phyloP scores from a whole-genome alignment of 1,284 basidiomycete genomes.

The Xerocomus minutiporus region DNA sequence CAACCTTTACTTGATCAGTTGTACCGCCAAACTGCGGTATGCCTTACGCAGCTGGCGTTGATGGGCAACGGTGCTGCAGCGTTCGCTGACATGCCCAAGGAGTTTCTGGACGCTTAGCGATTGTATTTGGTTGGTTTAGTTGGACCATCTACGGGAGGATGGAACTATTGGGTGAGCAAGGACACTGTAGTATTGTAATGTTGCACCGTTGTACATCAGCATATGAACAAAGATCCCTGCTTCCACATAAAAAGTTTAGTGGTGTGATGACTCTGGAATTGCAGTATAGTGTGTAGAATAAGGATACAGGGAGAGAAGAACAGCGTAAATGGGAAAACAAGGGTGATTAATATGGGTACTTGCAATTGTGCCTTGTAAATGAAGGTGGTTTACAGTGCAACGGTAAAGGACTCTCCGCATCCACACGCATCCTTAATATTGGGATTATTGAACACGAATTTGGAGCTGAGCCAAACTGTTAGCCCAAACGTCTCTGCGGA shows the following conservation, averaged over 20 bases:
- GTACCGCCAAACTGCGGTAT: conserved; percentile 66
- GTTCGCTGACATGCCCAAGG: conserved; percentile 71
- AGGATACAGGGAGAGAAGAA: conserved; percentile 26
- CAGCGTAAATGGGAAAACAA: background rate
- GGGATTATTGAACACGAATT: conserved; percentile 90
- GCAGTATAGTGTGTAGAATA: conserved; percentile 21
- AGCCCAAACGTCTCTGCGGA: conserved; percentile 1
- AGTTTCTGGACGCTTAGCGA: conserved; percentile 52
- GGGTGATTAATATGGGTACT: conserved; percentile 13
- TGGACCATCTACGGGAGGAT: background rate
- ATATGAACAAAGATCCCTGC: conserved; percentile 14
- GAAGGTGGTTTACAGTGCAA: conserved; percentile 32
- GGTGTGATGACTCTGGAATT: conserved; percentile 6
- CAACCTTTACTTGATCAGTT: conserved; percentile 69
- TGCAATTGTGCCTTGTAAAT: conserved; percentile 5
- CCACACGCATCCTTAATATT: conserved; percentile 91
- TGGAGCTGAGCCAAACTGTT: conserved; percentile 53
- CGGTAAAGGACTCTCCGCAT: conserved; percentile 87
- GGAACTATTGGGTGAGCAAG: background rate
- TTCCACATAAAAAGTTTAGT: conserved; percentile 2
- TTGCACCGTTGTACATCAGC: conserved; percentile 10
- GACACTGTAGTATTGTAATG: conserved; percentile 20
- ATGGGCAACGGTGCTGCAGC: conserved; percentile 70
- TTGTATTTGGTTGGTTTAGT: background rate
- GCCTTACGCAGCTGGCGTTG: conserved; percentile 62